Conservation (phyloP, 345 rosid species). For the Hibiscus mutabilis region DNA sequence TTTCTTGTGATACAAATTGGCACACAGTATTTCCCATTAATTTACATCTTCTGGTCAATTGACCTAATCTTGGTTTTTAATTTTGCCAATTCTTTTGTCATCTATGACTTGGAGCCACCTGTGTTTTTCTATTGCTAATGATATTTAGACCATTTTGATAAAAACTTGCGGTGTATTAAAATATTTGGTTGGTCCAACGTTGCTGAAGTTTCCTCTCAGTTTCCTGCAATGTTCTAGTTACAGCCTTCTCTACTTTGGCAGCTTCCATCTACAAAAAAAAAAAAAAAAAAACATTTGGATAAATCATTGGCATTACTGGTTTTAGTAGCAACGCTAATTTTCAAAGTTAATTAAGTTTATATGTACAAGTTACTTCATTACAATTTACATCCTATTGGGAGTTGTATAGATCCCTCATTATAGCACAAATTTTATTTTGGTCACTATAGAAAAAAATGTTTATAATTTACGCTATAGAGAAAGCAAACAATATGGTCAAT, state of each 20-base stretch:
- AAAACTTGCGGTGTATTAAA: background rate
- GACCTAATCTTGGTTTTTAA: background rate
- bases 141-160: background rate
- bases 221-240: constrained; percentile 34
- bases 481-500: too few species aligned
- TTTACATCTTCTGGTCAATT: background rate
- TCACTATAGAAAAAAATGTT: too few species aligned
- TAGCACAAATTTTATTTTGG: too few species aligned
- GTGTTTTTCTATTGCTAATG: background rate
- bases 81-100: background rate
- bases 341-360: background rate
- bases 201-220: constrained; percentile 28
- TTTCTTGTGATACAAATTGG: background rate
- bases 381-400: background rate
- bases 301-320: background rate
- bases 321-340: too few species aligned
- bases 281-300: background rate
- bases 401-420: too few species aligned
- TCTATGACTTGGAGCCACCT: background rate
- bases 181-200: background rate
- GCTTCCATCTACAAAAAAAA: constrained; percentile 34
- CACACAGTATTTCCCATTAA: background rate
- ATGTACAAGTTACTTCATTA: too few species aligned
- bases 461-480: too few species aligned
- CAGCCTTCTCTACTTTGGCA: constrained; percentile 36